Conservation (phyloP, 495 filamentous ascomycete species). For the Neurospora cerealis region DNA sequence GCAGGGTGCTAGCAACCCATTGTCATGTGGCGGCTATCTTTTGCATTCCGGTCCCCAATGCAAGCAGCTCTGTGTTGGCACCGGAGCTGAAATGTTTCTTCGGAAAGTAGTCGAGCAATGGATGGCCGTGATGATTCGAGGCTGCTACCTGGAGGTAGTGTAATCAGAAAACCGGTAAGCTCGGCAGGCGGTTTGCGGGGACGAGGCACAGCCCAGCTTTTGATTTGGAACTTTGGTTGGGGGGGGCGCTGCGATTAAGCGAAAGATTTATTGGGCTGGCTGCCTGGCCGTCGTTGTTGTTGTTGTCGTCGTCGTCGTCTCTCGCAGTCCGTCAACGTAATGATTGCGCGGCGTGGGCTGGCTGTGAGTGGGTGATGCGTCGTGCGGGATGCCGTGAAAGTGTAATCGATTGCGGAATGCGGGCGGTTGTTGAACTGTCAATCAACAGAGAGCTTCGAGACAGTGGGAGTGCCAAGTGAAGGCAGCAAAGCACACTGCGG, state of each 20-base stretch:
- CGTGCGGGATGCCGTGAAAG: neutral
- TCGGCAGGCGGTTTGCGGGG: neutral
- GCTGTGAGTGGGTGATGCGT: neutral
- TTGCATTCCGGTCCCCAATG: conserved; percentile 4
- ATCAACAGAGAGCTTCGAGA: neutral
- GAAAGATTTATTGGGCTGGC: neutral
- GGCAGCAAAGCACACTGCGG: neutral
- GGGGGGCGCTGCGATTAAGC: neutral
- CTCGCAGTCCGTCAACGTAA: neutral
- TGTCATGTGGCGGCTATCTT: conserved; percentile 11
- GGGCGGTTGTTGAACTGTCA: neutral
- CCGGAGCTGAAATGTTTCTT: neutral
- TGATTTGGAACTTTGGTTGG: neutral
- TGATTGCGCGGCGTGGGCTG: neutral
- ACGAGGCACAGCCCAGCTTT: neutral
- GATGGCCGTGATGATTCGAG: neutral
- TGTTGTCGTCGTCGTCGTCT: neutral
- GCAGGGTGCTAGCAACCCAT: conserved; percentile 12
- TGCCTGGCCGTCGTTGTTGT: neutral
- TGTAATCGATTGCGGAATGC: neutral
- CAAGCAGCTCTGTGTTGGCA: neutral
- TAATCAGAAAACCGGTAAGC: neutral
- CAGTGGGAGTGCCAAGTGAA: neutral
- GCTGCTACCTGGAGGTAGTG: neutral
- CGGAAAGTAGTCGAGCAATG: neutral